A percentile compares a stretch with the other conserved stretches of the same genome.
These are phyloP conservation scores for Oryza punctata DNA, from an alignment of 176 grass and related monocot genomes.

Conservation along the genomic window DNA sequence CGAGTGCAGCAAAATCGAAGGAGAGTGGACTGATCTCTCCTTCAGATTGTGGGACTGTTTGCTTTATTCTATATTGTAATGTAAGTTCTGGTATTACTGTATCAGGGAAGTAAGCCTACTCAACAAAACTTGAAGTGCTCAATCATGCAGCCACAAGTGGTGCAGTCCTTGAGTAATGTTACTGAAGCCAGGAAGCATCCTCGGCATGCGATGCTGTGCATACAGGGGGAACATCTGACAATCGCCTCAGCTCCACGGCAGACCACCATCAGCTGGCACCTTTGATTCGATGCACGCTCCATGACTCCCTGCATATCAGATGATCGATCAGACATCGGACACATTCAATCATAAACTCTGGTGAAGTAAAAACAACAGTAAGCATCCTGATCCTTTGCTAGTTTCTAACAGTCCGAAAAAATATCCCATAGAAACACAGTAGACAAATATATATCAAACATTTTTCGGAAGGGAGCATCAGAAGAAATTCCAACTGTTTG, in stretches of 20 bases:
- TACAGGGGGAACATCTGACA: conserved; percentile 58
- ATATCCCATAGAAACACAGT: background rate
- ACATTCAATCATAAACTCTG: background rate
- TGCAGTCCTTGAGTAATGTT: conserved; percentile 52
- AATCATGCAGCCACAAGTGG: conserved; percentile 47
- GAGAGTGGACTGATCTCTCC: conserved; percentile 44
- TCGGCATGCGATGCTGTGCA: conserved; percentile 56
- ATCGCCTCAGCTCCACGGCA: conserved; percentile 55
- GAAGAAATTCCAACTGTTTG: conserved; percentile 9
- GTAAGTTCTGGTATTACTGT: conserved; percentile 21
- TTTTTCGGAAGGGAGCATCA: background rate
- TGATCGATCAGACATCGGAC: background rate
- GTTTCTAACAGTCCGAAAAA: background rate
- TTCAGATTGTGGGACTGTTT: conserved; percentile 41
- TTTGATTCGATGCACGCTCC: background rate
- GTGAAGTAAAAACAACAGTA: background rate
- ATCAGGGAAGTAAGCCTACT: conserved; percentile 23
- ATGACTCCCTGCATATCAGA: conserved; percentile 35
- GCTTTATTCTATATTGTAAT: conserved; percentile 45
- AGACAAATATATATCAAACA: background rate
- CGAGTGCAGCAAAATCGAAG: conserved; percentile 43
- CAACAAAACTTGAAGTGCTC: conserved; percentile 54
- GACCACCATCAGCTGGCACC: conserved; percentile 60
- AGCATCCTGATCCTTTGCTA: background rate
- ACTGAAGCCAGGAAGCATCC: conserved; percentile 53